phyloP scores from a whole-genome alignment of 202 grass and related monocot species.

The Panicum hallii region DNA sequence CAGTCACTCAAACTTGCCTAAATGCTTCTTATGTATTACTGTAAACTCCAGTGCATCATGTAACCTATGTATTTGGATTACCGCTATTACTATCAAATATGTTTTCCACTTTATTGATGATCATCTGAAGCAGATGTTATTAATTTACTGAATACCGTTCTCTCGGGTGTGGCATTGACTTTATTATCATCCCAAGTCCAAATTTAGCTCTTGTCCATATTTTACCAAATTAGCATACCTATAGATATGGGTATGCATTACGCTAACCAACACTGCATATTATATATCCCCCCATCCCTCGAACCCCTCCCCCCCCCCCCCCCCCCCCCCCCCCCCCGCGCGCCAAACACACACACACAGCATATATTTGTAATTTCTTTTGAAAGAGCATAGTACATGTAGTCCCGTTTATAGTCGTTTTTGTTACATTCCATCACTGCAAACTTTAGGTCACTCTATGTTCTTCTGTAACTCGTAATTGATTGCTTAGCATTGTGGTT shows the following conservation, averaged over 20 bases:
- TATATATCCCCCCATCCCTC: background rate
- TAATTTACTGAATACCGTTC: background rate
- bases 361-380: conserved; percentile 29
- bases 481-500: conserved; percentile 24
- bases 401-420: conserved; percentile 7
- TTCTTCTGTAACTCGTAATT: conserved; percentile 2
- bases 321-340: too few species aligned
- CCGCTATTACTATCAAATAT: background rate
- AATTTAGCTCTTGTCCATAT: background rate
- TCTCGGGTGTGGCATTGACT: background rate
- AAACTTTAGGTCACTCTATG: background rate
- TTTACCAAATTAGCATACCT: conserved; percentile 20
- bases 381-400: background rate
- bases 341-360: too few species aligned
- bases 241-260: background rate
- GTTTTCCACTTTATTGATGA: background rate
- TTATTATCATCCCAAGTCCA: background rate
- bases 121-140: background rate
- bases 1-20: background rate
- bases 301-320: too few species aligned
- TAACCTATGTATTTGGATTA: conserved; percentile 2
- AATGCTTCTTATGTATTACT: conserved; percentile 14
- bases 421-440: conserved; percentile 15
- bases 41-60: conserved; percentile 15
- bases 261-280: background rate